Conservation (phyloP, 768 basidiomycete genomes). For the Termitomyces sp. region DNA sequence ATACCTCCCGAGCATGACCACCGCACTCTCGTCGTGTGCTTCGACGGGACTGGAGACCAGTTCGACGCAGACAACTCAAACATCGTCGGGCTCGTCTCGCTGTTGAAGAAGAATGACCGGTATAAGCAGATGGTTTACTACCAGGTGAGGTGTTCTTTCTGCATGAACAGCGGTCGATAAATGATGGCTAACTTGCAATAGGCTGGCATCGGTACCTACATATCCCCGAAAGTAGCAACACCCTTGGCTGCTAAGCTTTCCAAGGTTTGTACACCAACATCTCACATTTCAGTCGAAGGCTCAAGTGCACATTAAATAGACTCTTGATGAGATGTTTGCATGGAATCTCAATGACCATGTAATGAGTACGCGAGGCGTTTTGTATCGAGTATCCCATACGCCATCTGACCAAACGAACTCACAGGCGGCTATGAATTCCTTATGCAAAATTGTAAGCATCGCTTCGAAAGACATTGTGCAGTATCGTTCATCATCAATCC, state of each 20-base stretch:
- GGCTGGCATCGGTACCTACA: conserved; percentile 56
- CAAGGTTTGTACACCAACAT: conserved; percentile 28
- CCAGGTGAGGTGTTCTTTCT: conserved; percentile 33
- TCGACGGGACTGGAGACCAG: conserved; percentile 57
- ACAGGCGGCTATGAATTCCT: conserved; percentile 56
- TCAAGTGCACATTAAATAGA: conserved; percentile 25
- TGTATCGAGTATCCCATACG: not conserved
- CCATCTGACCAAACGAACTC: not conserved
- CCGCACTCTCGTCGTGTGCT: conserved; percentile 52
- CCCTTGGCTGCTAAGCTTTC: conserved; percentile 36
- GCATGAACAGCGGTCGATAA: not conserved
- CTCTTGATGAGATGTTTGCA: conserved; percentile 49
- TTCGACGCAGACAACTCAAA: conserved; percentile 56
- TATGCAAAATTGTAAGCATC: conserved; percentile 50
- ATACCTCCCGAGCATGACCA: conserved; percentile 40
- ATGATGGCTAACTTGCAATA: conserved; percentile 15
- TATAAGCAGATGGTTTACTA: conserved; percentile 59
- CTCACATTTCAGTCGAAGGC: not conserved
- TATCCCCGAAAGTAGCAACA: conserved; percentile 33
- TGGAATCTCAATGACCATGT: conserved; percentile 49
- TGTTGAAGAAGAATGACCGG: conserved; percentile 52
- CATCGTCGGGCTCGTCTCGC: conserved; percentile 48
- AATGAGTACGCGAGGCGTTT: conserved; percentile 34
- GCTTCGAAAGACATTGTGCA: not conserved
- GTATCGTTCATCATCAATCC: not conserved